Conservation (phyloP, 2,329 filamentous ascomycete species). For the Pseudogymnoascus sp. region DNA sequence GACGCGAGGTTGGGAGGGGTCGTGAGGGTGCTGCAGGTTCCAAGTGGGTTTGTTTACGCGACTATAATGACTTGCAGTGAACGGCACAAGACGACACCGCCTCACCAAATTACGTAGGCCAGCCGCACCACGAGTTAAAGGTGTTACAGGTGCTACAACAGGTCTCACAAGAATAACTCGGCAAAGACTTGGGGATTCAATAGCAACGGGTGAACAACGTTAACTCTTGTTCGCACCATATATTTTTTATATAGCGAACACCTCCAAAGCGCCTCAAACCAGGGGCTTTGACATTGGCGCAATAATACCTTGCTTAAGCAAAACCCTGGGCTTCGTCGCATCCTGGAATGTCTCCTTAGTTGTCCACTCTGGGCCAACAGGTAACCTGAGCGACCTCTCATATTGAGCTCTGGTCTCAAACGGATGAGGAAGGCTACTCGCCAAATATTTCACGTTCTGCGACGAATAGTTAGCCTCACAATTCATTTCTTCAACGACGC, state of each 20-base stretch:
- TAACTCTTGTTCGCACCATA: neutral
- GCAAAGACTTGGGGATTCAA: neutral
- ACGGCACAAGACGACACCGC: neutral
- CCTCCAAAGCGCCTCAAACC: neutral
- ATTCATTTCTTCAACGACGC: neutral
- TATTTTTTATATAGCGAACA: neutral
- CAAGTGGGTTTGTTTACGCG: constrained; percentile 5
- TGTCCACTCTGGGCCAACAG: constrained; percentile 88
- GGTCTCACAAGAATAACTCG: neutral
- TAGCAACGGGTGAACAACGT: neutral
- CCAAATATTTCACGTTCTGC: constrained; percentile 80
- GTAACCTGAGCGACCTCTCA: constrained; percentile 77
- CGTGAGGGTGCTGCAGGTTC: neutral
- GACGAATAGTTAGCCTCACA: neutral
- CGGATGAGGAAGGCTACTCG: constrained; percentile 75
- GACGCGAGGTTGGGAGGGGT: neutral
- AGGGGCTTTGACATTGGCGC: constrained; percentile 75
- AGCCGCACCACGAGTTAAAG: neutral
- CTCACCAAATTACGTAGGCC: neutral
- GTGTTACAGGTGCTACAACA: neutral
- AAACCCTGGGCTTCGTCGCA: constrained; percentile 77
- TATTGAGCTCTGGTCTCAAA: constrained; percentile 86
- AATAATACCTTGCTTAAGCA: constrained; percentile 88
- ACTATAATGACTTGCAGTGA: neutral
- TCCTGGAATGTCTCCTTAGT: constrained; percentile 95